Percentiles rank a stretch among this genome's conserved stretches.
These are phyloP conservation scores for Ophiostoma sp. DNA, from an alignment of 2,329 filamentous ascomycete species.

Conservation along the genomic window DNA sequence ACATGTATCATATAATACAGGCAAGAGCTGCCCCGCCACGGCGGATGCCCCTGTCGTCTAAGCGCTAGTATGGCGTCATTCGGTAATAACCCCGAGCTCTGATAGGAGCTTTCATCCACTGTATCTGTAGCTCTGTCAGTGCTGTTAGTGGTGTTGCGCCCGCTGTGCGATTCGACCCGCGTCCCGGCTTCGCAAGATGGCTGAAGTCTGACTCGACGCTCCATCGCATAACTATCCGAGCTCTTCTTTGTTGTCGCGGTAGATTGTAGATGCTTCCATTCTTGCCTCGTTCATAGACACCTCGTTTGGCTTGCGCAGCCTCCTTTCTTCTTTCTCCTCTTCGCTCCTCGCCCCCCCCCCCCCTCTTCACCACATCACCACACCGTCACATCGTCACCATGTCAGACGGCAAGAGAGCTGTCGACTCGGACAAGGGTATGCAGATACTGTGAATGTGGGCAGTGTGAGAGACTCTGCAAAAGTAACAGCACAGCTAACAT, in stretches of 20 bases:
- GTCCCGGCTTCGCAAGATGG: background rate
- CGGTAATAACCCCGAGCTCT: constrained; percentile 11
- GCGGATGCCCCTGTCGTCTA: constrained; percentile 8
- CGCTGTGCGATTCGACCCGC: background rate
- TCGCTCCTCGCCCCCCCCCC: background rate
- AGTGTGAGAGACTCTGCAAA: background rate
- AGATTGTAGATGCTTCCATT: background rate
- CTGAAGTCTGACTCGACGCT: background rate
- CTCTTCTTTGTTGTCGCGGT: background rate
- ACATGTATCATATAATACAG: background rate
- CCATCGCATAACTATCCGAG: background rate
- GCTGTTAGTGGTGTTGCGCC: background rate
- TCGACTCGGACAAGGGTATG: constrained; percentile 34
- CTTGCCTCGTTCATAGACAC: background rate
- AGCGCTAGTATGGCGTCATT: constrained; percentile 25
- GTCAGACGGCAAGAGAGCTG: constrained; percentile 34
- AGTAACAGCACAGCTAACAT: background rate
- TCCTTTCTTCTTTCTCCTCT: background rate
- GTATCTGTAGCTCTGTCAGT: background rate
- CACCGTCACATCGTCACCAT: constrained; percentile 24
- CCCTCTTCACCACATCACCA: background rate
- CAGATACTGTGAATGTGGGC: background rate
- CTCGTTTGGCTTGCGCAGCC: background rate
- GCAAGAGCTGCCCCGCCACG: background rate
- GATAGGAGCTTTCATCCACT: background rate